Percentiles rank a stretch among this genome's conserved stretches.
Conservation (phyloP, 2,329 filamentous ascomycete genomes). For the Fulvia fulva region DNA sequence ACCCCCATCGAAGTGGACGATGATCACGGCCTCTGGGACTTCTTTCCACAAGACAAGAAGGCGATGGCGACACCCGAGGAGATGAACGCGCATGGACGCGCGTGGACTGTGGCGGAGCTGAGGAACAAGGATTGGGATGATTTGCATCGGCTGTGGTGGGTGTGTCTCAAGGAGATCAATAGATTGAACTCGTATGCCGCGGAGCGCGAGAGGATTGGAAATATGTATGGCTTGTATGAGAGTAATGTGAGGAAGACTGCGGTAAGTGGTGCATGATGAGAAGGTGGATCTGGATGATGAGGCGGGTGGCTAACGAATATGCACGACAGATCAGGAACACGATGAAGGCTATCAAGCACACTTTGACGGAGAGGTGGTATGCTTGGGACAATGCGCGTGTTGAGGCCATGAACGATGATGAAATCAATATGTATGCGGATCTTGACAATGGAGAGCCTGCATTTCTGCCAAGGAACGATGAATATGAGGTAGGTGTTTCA, state of each 20-base stretch:
- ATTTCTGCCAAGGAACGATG: constrained; percentile 21
- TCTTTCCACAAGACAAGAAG: constrained; percentile 71
- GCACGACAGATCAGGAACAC: constrained; percentile 64
- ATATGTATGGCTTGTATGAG: constrained; percentile 67
- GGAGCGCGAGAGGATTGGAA: constrained; percentile 63
- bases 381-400: constrained; percentile 74
- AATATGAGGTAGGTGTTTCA: constrained; percentile 1
- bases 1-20: constrained; percentile 57
- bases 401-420: constrained; percentile 62
- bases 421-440: constrained; percentile 56
- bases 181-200: constrained; percentile 71
- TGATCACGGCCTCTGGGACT: constrained; percentile 86
- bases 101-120: constrained; percentile 82
- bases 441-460: constrained; percentile 26
- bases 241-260: constrained; percentile 57
- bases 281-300: background rate
- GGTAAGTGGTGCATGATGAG: constrained; percentile 54
- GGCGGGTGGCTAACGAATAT: constrained; percentile 2
- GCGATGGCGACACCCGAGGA: constrained; percentile 70
- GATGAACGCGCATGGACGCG: constrained; percentile 67
- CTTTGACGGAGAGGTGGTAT: constrained; percentile 83
- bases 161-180: constrained; percentile 87
- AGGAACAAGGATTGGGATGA: constrained; percentile 90
- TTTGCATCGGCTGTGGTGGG: constrained; percentile 89
- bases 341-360: constrained; percentile 77